Conservation (phyloP, 2,329 filamentous ascomycete genomes). For the Fusarium papillatum region DNA sequence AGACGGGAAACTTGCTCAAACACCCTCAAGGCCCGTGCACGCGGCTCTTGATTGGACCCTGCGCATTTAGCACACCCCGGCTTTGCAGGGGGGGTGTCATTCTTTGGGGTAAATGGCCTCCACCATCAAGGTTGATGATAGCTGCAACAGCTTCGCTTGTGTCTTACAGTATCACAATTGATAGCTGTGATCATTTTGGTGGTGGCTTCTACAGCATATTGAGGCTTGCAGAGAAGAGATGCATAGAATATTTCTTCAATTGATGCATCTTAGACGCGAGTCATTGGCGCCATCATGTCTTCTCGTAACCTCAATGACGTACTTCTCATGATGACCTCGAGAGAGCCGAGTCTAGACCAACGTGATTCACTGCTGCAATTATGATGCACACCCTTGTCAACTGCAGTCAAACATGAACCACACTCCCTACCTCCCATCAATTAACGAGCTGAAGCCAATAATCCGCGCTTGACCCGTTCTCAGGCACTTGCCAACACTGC, state of each 20-base stretch:
- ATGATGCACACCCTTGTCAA: neutral
- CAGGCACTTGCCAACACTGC: conserved; percentile 5
- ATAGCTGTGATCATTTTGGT: neutral
- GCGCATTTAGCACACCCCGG: neutral
- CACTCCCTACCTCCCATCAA: neutral
- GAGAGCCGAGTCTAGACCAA: neutral
- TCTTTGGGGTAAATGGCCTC: conserved; percentile 30
- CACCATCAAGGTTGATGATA: conserved; percentile 8
- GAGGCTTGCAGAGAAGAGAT: neutral
- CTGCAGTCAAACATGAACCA: neutral
- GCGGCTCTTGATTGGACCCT: conserved; percentile 32
- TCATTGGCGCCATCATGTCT: conserved; percentile 18
- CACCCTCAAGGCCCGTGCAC: conserved; percentile 47
- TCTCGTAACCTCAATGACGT: conserved; percentile 38
- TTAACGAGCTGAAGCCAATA: neutral
- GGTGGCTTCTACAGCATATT: neutral
- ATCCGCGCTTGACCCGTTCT: neutral
- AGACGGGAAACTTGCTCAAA: conserved; percentile 55
- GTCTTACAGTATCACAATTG: neutral
- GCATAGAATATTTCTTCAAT: neutral
- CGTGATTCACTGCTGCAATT: neutral
- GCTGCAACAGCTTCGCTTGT: neutral
- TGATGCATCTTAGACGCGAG: conserved; percentile 8
- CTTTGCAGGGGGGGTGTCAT: neutral
- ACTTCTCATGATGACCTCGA: conserved; percentile 29